Evolutionary conservation across 371 early-diverging fungal genomes (phyloP), one percentile per base, ranked within the genome.

Genomic region (Dentiscutata heterogama): DNA sequence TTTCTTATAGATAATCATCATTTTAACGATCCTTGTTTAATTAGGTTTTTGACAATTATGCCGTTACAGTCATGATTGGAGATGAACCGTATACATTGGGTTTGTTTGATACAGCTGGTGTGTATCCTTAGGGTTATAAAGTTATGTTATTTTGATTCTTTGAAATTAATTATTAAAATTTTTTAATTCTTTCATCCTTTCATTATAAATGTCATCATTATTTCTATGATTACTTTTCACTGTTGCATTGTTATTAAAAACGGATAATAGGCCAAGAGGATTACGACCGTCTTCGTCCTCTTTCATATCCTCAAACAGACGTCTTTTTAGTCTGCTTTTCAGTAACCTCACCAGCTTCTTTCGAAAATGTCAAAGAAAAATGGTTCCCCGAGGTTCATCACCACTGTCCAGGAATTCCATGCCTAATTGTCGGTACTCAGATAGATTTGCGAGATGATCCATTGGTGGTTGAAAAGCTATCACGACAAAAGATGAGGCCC

Each of bases 51-150:
- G 99, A 99, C 89, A 99, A 99, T 88, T 99, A 99, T 89, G 98
- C 99, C 81, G 99, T 98, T 63, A 98, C 98, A 53, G 98, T 99
- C 64, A 98, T 98, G 97, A 97, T 99, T 89, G 98, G 97, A 68
- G 94, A 94, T 77, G 96, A 96, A 84, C 95, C 96, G 25, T 95
- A 94, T 84, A 96, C 96, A 8, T 88, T 96, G 46, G 98, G 98
- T 51, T 91, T 99, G 60, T 98, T 98, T 84, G 99, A 99, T 93
- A 99, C 99, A 65, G 99, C 99, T 81, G 97, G 95, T 89, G 93
- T 89, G 89, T 73, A 50, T 31, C 20, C n/a, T 11, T 53, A 51
- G 16, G 16, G 16, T 7, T 46, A 1, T 10, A 10, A 51, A 51
- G 16, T 51, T 14, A 51, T 51, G 13, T 51, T 16, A 51, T 16